These are phyloP conservation scores for Shiraia bambusicola DNA, from an alignment of 2,329 filamentous ascomycete genomes.

Conservation along the genomic window DNA sequence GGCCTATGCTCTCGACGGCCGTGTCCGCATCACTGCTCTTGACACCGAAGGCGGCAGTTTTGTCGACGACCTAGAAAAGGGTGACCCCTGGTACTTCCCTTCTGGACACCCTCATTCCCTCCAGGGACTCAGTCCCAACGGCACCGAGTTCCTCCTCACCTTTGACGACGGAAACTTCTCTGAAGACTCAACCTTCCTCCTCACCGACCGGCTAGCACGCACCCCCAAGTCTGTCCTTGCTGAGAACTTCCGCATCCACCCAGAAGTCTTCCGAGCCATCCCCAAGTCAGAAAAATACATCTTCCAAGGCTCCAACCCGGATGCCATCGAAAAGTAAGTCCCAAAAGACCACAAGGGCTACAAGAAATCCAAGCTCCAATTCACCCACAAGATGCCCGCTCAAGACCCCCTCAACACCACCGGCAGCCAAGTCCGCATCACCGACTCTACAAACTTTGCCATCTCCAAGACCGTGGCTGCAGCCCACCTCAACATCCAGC, in stretches of 20 bases:
- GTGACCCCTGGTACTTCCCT: slow-evolving; percentile 81
- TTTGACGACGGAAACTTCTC: slow-evolving; percentile 63
- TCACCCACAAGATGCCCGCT: slow-evolving; percentile 71
- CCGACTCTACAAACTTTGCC: slow-evolving; percentile 74
- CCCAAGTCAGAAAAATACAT: slow-evolving; percentile 72
- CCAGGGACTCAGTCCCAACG: slow-evolving; percentile 68
- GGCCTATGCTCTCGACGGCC: slow-evolving; percentile 72
- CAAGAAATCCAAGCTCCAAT: slow-evolving; percentile 67
- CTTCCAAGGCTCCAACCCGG: slow-evolving; percentile 68
- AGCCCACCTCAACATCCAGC: slow-evolving; percentile 69
- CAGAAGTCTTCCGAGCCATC: slow-evolving; percentile 69
- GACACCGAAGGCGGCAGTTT: slow-evolving; percentile 76
- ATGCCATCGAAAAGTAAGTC: slow-evolving; percentile 64
- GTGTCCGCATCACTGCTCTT: slow-evolving; percentile 70
- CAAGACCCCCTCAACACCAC: slow-evolving; percentile 66
- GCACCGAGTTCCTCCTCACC: slow-evolving; percentile 64
- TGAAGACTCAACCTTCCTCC: slow-evolving; percentile 69
- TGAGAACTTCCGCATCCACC: slow-evolving; percentile 73
- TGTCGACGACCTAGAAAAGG: slow-evolving; percentile 73
- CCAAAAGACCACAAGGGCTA: slow-evolving; percentile 59
- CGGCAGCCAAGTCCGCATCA: slow-evolving; percentile 71
- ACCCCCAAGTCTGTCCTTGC: slow-evolving; percentile 71
- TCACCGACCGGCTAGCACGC: slow-evolving; percentile 73
- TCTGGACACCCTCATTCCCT: slow-evolving; percentile 75
- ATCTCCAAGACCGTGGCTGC: slow-evolving; percentile 73